phyloP scores from a whole-genome alignment of 176 grass and related monocot genomes.

The Carex parvula region DNA sequence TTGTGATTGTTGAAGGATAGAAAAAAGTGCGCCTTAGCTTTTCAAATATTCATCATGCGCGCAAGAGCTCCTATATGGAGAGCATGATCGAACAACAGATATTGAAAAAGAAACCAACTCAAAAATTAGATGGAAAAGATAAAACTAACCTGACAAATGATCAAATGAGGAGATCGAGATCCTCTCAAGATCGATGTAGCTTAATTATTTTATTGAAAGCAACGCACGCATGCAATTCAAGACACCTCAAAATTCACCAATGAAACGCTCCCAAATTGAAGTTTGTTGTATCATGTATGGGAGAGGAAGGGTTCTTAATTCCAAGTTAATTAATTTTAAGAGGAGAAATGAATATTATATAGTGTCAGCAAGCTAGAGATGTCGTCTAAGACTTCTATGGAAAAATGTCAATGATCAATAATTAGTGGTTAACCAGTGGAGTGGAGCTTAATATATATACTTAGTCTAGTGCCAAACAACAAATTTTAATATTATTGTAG shows the following conservation, averaged over 20 bases:
- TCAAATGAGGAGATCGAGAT: not conserved
- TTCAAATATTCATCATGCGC: no score
- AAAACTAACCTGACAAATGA: not conserved
- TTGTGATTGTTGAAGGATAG: no score
- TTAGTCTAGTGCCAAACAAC: not conserved
- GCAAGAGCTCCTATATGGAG: not conserved
- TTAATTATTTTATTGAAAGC: not conserved
- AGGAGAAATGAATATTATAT: not conserved
- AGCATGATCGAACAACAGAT: not conserved
- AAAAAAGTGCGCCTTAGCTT: not conserved
- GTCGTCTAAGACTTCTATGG: not conserved
- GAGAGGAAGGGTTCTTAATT: not conserved
- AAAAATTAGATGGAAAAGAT: not conserved
- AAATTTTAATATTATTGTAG: not conserved
- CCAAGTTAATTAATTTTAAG: not conserved
- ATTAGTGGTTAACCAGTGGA: conserved; percentile 6
- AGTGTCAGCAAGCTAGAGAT: not conserved
- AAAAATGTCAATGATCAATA: conserved; percentile 5
- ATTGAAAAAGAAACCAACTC: not conserved
- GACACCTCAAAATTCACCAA: not conserved
- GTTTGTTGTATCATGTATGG: not conserved
- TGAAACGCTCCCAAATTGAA: not conserved
- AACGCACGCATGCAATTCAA: not conserved
- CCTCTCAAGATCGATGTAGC: not conserved
- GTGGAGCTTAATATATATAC: not conserved